Base-by-base conservation (phyloP, 306 rosid species). In the Prunus davidiana region DNA sequence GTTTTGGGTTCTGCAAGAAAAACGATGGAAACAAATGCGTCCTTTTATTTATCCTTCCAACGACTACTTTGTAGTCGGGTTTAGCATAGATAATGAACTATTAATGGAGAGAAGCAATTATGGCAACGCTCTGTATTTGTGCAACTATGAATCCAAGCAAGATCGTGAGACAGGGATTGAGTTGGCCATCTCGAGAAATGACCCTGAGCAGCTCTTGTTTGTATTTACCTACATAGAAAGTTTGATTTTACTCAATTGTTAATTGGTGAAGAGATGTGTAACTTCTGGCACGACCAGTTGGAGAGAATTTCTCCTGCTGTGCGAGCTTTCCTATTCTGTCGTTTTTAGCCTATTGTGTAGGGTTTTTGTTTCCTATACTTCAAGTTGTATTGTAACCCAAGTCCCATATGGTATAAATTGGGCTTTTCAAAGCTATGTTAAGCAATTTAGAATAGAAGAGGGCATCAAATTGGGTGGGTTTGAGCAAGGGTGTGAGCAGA, bases 161-260 rank as follows among this genome's bases (percentile, higher is more conserved):
- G 32, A 2, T 67, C 71, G 71, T 20, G 18, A 43, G 41, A 67
- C 71, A 5, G 71, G 32, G n/a, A 67, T 67, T 22, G 41, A 67
- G 71, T 43, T 67, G 32, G n/a, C 52, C n/a, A 12, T 43, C 18
- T 19, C 20, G 12, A 67, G 52, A 67, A 3, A 16, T 18, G 47
- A 20, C 69, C 45, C 32, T 18, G 6, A 66, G 0, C 30, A 67
- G 1, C 0, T 5, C 4, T 20, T 20, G 4, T 67, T 10, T 67
- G 71, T 20, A 43, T 12, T 67, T 41, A 20, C 71, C 5, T 67
- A 41, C 71, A 12, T 15, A 67, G 71, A 67, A 43, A 67, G 71
- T 67, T 20, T 67, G 51, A 49, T 34, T 8, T 65, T 38, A 34
- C 70, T n/a, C 51, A 65, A 65, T n/a, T 38, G 18, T 16, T 24